Base-by-base conservation (phyloP, 2,329 filamentous ascomycete genomes). In the Verruconis gallopava region DNA sequence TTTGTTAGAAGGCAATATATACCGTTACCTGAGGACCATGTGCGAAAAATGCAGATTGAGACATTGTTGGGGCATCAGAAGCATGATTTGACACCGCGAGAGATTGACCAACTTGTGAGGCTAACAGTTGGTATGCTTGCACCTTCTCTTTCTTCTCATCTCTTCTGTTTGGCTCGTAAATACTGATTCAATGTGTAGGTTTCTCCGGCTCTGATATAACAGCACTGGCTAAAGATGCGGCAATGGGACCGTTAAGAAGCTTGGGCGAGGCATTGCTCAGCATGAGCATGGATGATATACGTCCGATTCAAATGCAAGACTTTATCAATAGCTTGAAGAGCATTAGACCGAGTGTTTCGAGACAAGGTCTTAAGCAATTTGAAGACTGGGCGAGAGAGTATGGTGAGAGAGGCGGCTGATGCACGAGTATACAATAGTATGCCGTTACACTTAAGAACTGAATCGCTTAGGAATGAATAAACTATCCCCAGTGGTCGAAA, bases 141-240 rank as follows among this genome's bases (percentile, higher is more conserved):
- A n/a, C 9, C 17, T 21, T 15, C 35, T 18, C 40, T 36, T 42
- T 17, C 15, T 18, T 43, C 12, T 44, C 36, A 19, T 4, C 5
- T 11, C 3, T 17, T 11, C 3, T 12, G 22, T 21, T 22, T 14
- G 19, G 12, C 6, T 39, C 37, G 22, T 18, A 12, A 42, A 43
- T 20, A 36, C 21, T 45, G 15, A 42, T 32, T 32, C 5, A 5
- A 20, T 35, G n/a, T 21, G 15, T 50, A 95, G 88, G 86, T n/a
- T 98, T 94, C 63, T 95, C 86, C 5, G 91, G 91, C 35, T 94
- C 86, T 2, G 91, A 98, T 55, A 94, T 98, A 49, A 96, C 91
- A 17, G 88, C 91, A 1, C 68, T 98, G 5, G 91, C 91, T 5
- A 98, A 98, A 62, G 91, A 98, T 57, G 91, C 91, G 5, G 91